Percentiles rank a stretch among this genome's conserved stretches.
Conservation (phyloP, 2,329 filamentous ascomycete genomes). For the Colletotrichum sojae region DNA sequence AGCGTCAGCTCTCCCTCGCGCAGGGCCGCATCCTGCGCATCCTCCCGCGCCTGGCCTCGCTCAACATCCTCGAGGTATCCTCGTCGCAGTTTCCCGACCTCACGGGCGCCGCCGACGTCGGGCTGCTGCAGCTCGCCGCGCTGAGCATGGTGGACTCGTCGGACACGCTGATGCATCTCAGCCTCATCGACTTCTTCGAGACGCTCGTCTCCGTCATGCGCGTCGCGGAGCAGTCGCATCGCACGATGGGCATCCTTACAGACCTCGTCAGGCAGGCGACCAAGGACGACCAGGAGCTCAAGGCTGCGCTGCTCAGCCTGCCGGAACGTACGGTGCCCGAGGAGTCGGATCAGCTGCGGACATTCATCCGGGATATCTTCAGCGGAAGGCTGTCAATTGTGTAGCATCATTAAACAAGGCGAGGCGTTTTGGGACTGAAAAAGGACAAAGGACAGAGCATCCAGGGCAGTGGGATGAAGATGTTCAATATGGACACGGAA, state of each 20-base stretch:
- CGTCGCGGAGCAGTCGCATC: constrained; percentile 52
- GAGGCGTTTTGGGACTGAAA: constrained; percentile 24
- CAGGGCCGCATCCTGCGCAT: constrained; percentile 68
- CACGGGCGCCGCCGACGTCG: constrained; percentile 48
- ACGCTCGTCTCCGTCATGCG: constrained; percentile 64
- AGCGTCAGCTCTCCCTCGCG: constrained; percentile 62
- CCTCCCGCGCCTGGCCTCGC: constrained; percentile 63
- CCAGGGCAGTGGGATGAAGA: not conserved
- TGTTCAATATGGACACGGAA: constrained; percentile 38
- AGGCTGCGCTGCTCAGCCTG: constrained; percentile 55
- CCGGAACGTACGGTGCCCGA: constrained; percentile 66
- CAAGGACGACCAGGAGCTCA: constrained; percentile 55
- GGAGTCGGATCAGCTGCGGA: constrained; percentile 62
- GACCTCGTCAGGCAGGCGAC: constrained; percentile 58
- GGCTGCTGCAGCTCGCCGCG: constrained; percentile 66
- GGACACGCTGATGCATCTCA: constrained; percentile 66
- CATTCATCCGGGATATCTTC: constrained; percentile 61
- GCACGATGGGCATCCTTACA: constrained; percentile 47
- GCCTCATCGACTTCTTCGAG: constrained; percentile 68
- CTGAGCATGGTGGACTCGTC: constrained; percentile 65
- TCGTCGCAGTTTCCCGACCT: constrained; percentile 54
- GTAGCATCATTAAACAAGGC: not conserved
- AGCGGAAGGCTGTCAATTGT: constrained; percentile 43
- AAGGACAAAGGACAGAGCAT: not conserved
- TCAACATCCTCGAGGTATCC: constrained; percentile 60